Percentiles rank a stretch among this genome's conserved stretches.
Evolutionary conservation across 2,329 filamentous ascomycete genomes (phyloP).

Genomic region (Fusarium hostae): DNA sequence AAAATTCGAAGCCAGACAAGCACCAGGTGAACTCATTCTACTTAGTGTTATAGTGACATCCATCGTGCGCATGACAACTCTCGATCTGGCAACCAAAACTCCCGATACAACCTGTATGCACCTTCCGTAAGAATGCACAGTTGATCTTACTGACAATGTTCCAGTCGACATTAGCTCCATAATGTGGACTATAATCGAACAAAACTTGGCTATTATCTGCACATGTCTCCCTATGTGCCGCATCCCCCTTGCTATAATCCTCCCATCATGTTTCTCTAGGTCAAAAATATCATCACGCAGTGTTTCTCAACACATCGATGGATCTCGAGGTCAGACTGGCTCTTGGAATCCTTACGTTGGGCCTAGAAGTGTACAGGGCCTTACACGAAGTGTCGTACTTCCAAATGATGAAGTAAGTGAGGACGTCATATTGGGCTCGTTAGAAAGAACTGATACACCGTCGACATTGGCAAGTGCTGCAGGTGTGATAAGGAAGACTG

Average conservation of each 20-base stretch:
- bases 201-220: slow-evolving; percentile 54
- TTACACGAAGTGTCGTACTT: slow-evolving; percentile 45
- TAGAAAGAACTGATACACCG: slow-evolving; percentile 20
- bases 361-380: slow-evolving; percentile 44
- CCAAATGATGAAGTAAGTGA: slow-evolving; percentile 48
- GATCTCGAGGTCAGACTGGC: slow-evolving; percentile 24
- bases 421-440: slow-evolving; percentile 49
- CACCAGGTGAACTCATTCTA: neutral
- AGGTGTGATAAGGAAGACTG: slow-evolving; percentile 51
- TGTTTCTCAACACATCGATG: neutral
- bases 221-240: slow-evolving; percentile 55
- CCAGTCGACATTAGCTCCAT: slow-evolving; percentile 51
- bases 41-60: slow-evolving; percentile 54
- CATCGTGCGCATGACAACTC: slow-evolving; percentile 54
- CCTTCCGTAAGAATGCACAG: neutral
- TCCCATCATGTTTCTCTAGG: slow-evolving; percentile 49
- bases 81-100: slow-evolving; percentile 53
- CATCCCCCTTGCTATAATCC: slow-evolving; percentile 51
- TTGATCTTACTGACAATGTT: neutral
- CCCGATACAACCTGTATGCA: slow-evolving; percentile 51
- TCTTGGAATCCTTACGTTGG: slow-evolving; percentile 50
- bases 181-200: slow-evolving; percentile 54
- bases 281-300: slow-evolving; percentile 17
- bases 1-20: neutral
- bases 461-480: slow-evolving; percentile 23